phyloP scores from a whole-genome alignment of 208 protist species.

The Porcisia deanei region DNA sequence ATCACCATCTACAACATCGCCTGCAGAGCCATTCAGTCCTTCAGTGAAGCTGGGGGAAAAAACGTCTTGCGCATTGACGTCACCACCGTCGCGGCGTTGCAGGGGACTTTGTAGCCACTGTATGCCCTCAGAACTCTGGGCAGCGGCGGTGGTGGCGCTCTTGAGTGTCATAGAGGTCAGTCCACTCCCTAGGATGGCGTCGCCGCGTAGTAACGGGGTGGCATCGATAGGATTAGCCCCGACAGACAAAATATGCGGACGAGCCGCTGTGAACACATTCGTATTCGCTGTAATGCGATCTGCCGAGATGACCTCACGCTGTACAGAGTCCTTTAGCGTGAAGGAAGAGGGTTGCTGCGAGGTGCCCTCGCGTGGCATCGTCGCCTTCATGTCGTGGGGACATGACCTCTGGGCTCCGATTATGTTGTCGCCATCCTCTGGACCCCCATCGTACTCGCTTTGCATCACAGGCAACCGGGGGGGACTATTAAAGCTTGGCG shows the following conservation, averaged over 20 bases:
- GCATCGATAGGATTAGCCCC: neutral
- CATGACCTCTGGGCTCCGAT: conserved; percentile 3
- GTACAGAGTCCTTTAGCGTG: neutral
- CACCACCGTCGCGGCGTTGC: neutral
- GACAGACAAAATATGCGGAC: neutral
- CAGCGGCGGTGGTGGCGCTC: neutral
- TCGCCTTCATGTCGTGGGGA: neutral
- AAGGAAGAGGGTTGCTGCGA: neutral
- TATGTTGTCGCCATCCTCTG: neutral
- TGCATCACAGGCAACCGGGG: neutral
- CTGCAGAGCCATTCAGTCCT: neutral
- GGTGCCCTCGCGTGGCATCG: neutral
- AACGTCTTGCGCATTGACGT: neutral
- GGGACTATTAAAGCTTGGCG: neutral
- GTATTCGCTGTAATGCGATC: neutral
- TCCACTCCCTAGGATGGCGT: neutral
- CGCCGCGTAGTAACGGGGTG: neutral
- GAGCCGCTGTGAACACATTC: neutral
- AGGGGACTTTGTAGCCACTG: neutral
- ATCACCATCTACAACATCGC: neutral
- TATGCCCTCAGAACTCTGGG: neutral
- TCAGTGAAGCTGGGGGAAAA: neutral
- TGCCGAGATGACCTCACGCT: neutral
- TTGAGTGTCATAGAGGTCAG: neutral
- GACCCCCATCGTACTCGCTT: neutral